Evolutionary conservation across 805 yeast genomes (phyloP), one percentile per base, ranked within the genome.

Genomic region (Wickerhamiella lipophila): DNA sequence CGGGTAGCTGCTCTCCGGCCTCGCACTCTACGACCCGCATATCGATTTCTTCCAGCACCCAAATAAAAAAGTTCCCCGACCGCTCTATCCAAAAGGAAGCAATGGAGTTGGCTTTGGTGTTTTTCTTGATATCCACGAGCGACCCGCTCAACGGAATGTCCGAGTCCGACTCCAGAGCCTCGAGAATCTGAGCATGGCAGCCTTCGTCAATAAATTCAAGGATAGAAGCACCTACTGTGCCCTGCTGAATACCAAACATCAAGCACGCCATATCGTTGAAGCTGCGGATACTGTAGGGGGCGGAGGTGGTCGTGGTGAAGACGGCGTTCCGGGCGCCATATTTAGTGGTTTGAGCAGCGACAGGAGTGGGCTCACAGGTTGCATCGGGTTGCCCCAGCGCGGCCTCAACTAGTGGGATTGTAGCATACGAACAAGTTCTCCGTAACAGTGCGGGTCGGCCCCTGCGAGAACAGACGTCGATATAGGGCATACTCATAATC

Each of bases 221-320:
- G 30, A 88, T 68, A 0, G 85, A 76, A 46, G 81, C 63, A 15
- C 79, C 71, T 32, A 74, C 72, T 30, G 86, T 68, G 32, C 69
- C 71, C 58, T 78, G 76, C 42, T 85, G 77, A 3, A 83, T 77
- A 15, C 96, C 96, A 65, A 88, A 83, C 68, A 84, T 78, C 51
- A 86, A 69, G 59, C 94, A 83, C 0, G 95, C 94, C 55, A 87
- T 69, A 64, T 88, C 96, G 61, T 89, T 88, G 13, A 94, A 86
- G 6, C 94, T 88, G 58, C 76, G 77, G 45, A 88, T 73, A 23
- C 70, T 66, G 88, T 92, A 88, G 0, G 96, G 96, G 43, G 74
- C 72, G 12, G 74, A 76, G 21, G 74, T 67, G 2, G 77, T 78
- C 44, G 94, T 83, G 0, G 95, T 85, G 61, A 88, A 80, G 11